phyloP scores from a whole-genome alignment of 495 filamentous ascomycete genomes.

The Podospora tetraspora region DNA sequence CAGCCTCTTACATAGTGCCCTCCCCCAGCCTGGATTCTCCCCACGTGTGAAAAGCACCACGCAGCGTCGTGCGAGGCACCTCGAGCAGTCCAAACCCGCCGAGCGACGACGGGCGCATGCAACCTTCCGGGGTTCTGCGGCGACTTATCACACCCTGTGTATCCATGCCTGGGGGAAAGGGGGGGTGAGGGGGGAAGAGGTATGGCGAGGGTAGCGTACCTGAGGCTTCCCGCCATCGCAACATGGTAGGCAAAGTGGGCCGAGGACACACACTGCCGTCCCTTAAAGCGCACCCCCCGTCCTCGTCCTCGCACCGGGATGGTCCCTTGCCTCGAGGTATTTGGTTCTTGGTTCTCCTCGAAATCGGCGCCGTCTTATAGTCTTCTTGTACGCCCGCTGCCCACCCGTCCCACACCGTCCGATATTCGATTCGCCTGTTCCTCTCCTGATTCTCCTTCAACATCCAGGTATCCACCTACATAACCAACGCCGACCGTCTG shows the following conservation, averaged over 20 bases:
- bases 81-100: background rate
- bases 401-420: background rate
- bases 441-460: background rate
- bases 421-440: constrained; percentile 5
- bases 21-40: background rate
- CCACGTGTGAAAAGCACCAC: constrained; percentile 3
- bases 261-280: background rate
- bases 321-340: constrained; percentile 5
- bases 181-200: background rate
- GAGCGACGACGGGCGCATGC: constrained; percentile 6
- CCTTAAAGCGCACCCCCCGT: background rate
- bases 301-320: background rate
- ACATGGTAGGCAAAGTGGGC: background rate
- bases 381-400: constrained; percentile 6
- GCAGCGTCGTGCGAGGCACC: background rate
- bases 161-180: background rate
- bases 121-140: constrained; percentile 6
- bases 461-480: background rate
- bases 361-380: constrained; percentile 16
- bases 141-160: constrained; percentile 11
- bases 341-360: constrained; percentile 14
- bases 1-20: background rate
- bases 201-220: background rate
- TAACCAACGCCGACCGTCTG: background rate
- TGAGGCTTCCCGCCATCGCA: background rate